phyloP scores from a whole-genome alignment of 345 rosid genomes.

The Eucalyptus tenuipes region DNA sequence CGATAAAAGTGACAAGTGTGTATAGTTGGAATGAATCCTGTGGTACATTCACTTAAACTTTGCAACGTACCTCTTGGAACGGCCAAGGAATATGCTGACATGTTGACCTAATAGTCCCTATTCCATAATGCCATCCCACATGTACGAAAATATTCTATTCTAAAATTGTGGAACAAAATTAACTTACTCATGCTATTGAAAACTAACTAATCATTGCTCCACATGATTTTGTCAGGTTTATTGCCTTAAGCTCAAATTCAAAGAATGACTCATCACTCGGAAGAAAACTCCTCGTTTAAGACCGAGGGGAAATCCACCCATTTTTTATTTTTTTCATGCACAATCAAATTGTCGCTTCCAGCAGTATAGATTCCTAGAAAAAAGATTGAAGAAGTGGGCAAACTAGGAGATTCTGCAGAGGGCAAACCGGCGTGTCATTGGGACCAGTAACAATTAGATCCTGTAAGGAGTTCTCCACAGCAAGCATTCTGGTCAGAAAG shows the following conservation, averaged over 20 bases:
- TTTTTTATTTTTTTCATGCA: not conserved
- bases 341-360: not conserved
- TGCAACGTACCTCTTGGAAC: not conserved
- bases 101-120: not conserved
- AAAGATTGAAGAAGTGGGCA: not conserved
- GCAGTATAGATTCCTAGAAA: not conserved
- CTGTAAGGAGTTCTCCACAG: not conserved
- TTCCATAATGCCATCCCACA: not conserved
- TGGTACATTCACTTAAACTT: not conserved
- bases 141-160: not conserved
- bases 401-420: not conserved
- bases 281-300: not conserved
- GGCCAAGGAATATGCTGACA: not conserved
- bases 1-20: not conserved
- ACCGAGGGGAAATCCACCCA: not conserved
- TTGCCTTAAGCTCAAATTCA: not conserved
- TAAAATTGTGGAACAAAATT: not conserved
- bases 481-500: not conserved
- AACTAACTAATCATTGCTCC: not conserved
- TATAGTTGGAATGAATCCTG: not conserved
- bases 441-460: not conserved
- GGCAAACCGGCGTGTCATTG: not conserved
- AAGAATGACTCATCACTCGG: not conserved
- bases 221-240: not conserved
- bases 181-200: not conserved